Conservation (phyloP, 257 asterid genomes). For the Capsicum baccatum region DNA sequence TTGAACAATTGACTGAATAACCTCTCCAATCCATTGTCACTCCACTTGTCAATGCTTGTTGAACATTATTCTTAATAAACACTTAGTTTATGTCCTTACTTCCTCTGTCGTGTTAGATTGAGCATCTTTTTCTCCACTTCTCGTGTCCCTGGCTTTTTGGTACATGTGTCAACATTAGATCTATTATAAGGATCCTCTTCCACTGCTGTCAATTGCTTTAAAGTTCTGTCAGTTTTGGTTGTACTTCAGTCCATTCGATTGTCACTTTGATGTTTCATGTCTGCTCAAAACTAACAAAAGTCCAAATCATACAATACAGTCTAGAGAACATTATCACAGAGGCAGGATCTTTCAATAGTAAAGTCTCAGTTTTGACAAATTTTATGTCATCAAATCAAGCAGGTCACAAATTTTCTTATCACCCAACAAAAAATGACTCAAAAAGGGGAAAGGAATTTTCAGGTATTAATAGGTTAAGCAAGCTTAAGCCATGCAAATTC, state of each 20-base stretch:
- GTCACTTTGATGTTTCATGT: slow-evolving; percentile 3
- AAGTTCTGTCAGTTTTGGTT: not conserved
- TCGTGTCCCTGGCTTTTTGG: not conserved
- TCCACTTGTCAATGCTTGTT: not conserved
- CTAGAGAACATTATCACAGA: not conserved
- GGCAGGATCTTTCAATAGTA: not conserved
- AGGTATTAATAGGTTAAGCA: not conserved
- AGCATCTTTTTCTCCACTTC: not conserved
- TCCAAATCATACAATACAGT: not conserved
- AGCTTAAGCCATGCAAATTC: not conserved
- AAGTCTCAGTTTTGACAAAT: not conserved
- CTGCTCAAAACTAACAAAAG: not conserved
- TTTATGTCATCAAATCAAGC: not conserved
- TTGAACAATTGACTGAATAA: not conserved
- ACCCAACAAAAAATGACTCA: not conserved
- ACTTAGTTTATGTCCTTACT: not conserved
- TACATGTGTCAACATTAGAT: not conserved
- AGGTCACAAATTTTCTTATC: not conserved
- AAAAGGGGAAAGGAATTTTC: not conserved
- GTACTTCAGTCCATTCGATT: slow-evolving; percentile 6
- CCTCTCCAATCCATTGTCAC: not conserved
- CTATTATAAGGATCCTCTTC: not conserved
- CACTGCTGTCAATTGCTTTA: not conserved
- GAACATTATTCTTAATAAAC: not conserved
- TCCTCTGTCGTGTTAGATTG: not conserved